phyloP scores from a whole-genome alignment of 208 protist genomes.

The Angomonas ambiguus region DNA sequence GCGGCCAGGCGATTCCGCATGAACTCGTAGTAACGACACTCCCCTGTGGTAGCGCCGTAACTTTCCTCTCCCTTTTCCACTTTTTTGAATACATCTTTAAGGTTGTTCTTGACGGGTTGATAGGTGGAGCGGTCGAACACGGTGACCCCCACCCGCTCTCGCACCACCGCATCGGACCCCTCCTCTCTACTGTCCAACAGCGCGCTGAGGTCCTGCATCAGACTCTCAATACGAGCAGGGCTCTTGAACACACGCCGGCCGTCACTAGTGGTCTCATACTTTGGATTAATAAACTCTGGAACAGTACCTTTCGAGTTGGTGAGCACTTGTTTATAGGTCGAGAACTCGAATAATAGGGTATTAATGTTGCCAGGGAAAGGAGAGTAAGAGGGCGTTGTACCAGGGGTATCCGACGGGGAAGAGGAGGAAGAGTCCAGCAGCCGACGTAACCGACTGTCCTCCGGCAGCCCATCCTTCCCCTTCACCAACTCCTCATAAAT shows the following conservation, averaged over 20 bases:
- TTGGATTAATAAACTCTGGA: constrained; percentile 95
- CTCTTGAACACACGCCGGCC: constrained; percentile 56
- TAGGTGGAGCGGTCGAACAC: constrained; percentile 75
- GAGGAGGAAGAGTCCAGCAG: too few relatives aligned
- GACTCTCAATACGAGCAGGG: constrained; percentile 82
- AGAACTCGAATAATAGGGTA: constrained; percentile 73
- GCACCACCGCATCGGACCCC: neutral
- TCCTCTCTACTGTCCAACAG: constrained; percentile 42
- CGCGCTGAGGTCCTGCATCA: constrained; percentile 87
- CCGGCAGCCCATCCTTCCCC: neutral
- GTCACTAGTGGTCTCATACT: constrained; percentile 75
- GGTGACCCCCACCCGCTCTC: constrained; percentile 58
- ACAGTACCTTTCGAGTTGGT: constrained; percentile 56
- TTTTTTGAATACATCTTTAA: constrained; percentile 47
- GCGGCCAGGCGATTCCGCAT: constrained; percentile 53
- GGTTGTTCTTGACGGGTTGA: constrained; percentile 86
- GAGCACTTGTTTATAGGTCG: constrained; percentile 55
- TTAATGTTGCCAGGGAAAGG: constrained; percentile 92
- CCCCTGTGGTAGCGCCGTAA: constrained; percentile 67
- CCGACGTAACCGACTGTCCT: too few relatives aligned
- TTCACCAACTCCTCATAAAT: constrained; percentile 58
- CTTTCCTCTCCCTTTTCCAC: constrained; percentile 31
- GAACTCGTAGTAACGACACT: constrained; percentile 66
- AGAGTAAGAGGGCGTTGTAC: too few relatives aligned
- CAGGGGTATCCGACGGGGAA: too few relatives aligned